Percentiles rank a stretch among this genome's conserved stretches.
Conservation (phyloP, 768 basidiomycete species). For the Suillus luteus region DNA sequence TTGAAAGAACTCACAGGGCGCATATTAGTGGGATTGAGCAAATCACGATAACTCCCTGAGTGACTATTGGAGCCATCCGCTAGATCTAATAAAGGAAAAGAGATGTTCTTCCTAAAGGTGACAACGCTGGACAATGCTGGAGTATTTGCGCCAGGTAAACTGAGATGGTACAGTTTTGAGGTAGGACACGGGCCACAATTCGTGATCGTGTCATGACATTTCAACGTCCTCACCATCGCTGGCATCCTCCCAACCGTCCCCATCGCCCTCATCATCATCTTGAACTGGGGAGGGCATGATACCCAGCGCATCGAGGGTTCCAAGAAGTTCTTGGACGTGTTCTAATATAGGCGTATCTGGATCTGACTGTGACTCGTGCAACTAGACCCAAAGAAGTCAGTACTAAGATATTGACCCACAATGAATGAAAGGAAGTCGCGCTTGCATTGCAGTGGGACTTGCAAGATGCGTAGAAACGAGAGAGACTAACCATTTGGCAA, state of each 20-base stretch:
- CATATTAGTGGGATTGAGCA: background rate
- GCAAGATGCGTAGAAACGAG: background rate
- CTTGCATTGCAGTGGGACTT: background rate
- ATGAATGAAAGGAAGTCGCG: background rate
- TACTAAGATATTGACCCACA: slow-evolving; percentile 4
- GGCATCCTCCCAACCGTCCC: slow-evolving; percentile 56
- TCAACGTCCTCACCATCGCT: slow-evolving; percentile 61
- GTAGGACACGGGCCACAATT: background rate
- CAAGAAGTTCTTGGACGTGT: slow-evolving; percentile 74
- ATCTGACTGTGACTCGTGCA: slow-evolving; percentile 72
- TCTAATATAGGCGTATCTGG: slow-evolving; percentile 75
- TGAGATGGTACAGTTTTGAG: background rate
- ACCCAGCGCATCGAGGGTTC: slow-evolving; percentile 65
- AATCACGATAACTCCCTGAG: background rate
- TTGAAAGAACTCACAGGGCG: background rate
- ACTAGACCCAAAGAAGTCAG: slow-evolving; percentile 38
- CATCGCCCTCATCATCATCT: slow-evolving; percentile 54
- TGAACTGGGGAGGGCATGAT: slow-evolving; percentile 61
- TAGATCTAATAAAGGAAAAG: background rate
- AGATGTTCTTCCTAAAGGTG: no score
- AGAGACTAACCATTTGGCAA: slow-evolving; percentile 67
- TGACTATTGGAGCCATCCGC: background rate
- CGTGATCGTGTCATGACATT: slow-evolving; percentile 42
- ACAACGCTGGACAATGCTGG: background rate
- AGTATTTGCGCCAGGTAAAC: background rate